Conservation (phyloP, 257 asterid genomes). For the Mitragyna speciosa region DNA sequence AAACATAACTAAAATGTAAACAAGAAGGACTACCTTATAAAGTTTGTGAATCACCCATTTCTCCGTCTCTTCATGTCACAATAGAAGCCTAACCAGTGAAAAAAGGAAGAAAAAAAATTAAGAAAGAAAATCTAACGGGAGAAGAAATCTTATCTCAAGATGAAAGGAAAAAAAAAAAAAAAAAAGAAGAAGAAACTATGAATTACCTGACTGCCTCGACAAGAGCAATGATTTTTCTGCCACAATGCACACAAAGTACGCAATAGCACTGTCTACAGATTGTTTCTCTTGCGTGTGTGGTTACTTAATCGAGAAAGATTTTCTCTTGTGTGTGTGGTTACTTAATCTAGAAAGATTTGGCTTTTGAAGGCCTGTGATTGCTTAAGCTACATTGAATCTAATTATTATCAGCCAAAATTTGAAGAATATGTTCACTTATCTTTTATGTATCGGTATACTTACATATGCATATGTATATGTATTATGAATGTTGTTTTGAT, state of each 20-base stretch:
- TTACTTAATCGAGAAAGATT: background rate
- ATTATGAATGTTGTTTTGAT: background rate
- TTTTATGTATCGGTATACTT: background rate
- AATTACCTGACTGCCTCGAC: background rate
- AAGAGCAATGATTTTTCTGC: background rate
- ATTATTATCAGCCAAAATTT: background rate
- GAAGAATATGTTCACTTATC: background rate
- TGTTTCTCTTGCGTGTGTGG: background rate
- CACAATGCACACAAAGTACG: background rate
- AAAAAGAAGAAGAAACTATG: too few relatives aligned
- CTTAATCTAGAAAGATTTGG: background rate
- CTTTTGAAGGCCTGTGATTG: background rate
- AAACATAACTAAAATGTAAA: background rate
- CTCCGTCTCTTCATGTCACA: too few relatives aligned
- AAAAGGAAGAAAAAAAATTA: too few relatives aligned
- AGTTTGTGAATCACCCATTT: background rate
- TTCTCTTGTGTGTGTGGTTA: background rate
- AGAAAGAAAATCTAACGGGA: background rate
- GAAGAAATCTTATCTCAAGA: background rate
- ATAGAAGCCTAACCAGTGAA: background rate
- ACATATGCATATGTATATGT: background rate
- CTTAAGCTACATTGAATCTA: background rate
- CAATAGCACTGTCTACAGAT: background rate
- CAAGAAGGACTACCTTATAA: background rate
- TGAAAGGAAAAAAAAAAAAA: too few relatives aligned